Percentiles rank a stretch among this genome's conserved stretches.
Conservation (phyloP, 1,284 basidiomycete species). For the Ustilago shanxiensis region DNA sequence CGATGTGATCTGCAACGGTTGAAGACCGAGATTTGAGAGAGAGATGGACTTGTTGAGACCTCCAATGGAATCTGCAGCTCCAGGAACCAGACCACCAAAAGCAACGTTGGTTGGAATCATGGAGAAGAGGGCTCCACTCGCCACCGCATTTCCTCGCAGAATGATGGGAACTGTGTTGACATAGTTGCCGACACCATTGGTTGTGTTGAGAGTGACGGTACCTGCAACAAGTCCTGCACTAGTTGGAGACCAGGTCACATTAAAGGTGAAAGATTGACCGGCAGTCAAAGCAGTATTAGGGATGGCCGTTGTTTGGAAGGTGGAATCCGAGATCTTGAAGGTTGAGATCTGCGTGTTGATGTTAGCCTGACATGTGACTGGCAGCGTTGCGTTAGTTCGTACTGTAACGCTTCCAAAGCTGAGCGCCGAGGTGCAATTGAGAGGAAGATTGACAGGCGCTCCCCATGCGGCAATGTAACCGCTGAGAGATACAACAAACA, state of each 20-base stretch:
- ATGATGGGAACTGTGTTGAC: neutral
- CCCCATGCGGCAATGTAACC: neutral
- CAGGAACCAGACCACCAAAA: neutral
- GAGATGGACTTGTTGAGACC: neutral
- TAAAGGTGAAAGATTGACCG: neutral
- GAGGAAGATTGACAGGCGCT: neutral
- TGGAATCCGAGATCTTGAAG: neutral
- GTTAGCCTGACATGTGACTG: neutral
- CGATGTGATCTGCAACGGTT: neutral
- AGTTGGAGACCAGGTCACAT: neutral
- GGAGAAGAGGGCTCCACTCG: neutral
- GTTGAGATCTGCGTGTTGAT: neutral
- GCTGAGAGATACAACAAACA: neutral
- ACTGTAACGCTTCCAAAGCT: neutral
- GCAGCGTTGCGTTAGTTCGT: neutral
- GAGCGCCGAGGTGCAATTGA: neutral
- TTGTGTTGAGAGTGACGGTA: neutral
- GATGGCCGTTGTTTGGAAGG: too few relatives aligned
- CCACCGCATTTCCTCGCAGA: neutral
- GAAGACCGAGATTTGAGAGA: neutral
- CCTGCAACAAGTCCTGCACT: neutral
- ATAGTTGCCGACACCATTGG: neutral
- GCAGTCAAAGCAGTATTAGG: too few relatives aligned
- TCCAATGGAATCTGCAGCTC: neutral
- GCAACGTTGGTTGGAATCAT: neutral